These are phyloP conservation scores for Epichloe coenophiala DNA, from an alignment of 2,329 filamentous ascomycete species.

Conservation along the genomic window DNA sequence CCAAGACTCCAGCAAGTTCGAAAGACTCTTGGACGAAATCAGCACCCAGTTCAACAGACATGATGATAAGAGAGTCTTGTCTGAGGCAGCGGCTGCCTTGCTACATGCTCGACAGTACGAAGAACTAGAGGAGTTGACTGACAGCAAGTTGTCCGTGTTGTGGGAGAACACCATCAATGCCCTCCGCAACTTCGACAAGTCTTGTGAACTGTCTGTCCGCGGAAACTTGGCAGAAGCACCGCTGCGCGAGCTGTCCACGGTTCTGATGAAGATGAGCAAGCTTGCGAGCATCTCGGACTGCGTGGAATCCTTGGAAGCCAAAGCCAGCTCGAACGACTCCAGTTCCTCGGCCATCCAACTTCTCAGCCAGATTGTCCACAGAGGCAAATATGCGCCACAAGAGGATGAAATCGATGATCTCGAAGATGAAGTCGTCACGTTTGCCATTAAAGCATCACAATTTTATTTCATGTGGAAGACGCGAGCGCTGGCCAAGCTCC, in stretches of 20 bases:
- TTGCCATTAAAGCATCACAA: slow-evolving; percentile 61
- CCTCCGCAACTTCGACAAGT: slow-evolving; percentile 57
- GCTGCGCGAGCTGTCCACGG: slow-evolving; percentile 58
- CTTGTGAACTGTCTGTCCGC: slow-evolving; percentile 56
- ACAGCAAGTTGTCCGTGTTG: slow-evolving; percentile 63
- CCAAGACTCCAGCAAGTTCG: slow-evolving; percentile 71
- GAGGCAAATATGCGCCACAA: slow-evolving; percentile 55
- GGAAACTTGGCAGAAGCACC: slow-evolving; percentile 52
- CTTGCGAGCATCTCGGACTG: slow-evolving; percentile 70
- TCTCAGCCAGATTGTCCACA: slow-evolving; percentile 57
- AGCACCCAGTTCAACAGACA: slow-evolving; percentile 92
- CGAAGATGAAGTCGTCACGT: slow-evolving; percentile 66
- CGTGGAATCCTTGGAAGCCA: slow-evolving; percentile 57
- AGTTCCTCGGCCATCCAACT: slow-evolving; percentile 48
- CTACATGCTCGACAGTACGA: slow-evolving; percentile 77
- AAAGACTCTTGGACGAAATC: slow-evolving; percentile 75
- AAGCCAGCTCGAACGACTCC: slow-evolving; percentile 33
- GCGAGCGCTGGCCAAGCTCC: slow-evolving; percentile 39
- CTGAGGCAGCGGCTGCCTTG: slow-evolving; percentile 70
- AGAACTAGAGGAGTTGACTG: slow-evolving; percentile 75
- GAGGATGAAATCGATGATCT: slow-evolving; percentile 59
- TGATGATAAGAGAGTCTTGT: slow-evolving; percentile 70
- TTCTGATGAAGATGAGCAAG: slow-evolving; percentile 67
- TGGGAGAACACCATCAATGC: slow-evolving; percentile 76
- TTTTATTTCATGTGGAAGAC: slow-evolving; percentile 97